Percentiles rank a stretch among this genome's conserved stretches.
phyloP scores from a whole-genome alignment of 2,329 filamentous ascomycete species.

The Hymenoscyphus linearis region DNA sequence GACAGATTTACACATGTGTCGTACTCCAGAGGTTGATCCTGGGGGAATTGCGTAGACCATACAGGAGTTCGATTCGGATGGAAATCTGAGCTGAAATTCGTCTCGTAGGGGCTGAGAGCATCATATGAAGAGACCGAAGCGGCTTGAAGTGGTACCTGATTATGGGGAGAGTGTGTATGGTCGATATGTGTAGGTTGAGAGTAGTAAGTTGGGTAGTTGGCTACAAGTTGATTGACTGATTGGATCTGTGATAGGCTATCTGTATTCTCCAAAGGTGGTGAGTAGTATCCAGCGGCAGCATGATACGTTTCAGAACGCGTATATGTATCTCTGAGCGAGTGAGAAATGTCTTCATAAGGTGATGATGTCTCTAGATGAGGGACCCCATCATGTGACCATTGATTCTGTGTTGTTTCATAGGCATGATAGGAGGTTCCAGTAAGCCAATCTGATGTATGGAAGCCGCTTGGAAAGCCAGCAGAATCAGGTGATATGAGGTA shows the following conservation, averaged over 20 bases:
- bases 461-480: neutral
- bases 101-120: neutral
- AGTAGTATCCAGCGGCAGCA: neutral
- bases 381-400: neutral
- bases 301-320: neutral
- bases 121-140: neutral
- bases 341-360: neutral
- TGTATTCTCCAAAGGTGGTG: neutral
- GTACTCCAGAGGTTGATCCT: neutral
- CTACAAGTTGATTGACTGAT: neutral
- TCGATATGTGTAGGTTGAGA: neutral
- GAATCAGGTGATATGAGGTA: neutral
- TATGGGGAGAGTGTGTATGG: neutral
- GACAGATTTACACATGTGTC: neutral
- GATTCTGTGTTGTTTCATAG: neutral
- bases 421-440: neutral
- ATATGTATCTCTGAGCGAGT: neutral
- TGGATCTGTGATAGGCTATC: neutral
- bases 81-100: neutral
- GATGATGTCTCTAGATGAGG: neutral
- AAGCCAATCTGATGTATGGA: neutral
- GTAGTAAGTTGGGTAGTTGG: neutral
- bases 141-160: neutral
- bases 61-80: neutral
- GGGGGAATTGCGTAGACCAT: neutral